phyloP scores from a whole-genome alignment of 805 yeast genomes.

The Myxozyma nipponensis region DNA sequence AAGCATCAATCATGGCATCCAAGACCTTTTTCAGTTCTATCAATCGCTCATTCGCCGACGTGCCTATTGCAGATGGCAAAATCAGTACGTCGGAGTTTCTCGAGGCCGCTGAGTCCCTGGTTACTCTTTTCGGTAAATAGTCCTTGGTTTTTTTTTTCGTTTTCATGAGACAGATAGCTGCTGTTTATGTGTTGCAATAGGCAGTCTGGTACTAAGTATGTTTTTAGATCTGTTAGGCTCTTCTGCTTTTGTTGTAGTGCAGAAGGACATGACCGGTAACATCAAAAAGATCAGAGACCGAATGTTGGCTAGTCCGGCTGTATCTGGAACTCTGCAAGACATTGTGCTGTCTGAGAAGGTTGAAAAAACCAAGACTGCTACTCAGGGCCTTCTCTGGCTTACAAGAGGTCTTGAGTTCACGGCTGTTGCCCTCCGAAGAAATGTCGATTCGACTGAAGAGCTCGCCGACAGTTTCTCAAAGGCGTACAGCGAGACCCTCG shows the following conservation, averaged over 20 bases:
- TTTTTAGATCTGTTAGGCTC: conserved; percentile 70
- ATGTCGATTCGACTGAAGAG: conserved; percentile 61
- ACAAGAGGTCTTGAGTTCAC: conserved; percentile 82
- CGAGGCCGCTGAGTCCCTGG: conserved; percentile 79
- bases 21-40: conserved; percentile 65
- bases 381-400: conserved; percentile 88
- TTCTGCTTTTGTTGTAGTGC: conserved; percentile 79
- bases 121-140: conserved; percentile 65
- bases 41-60: conserved; percentile 71
- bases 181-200: too few relatives aligned
- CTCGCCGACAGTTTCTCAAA: conserved; percentile 74
- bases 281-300: conserved; percentile 68
- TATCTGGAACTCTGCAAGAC: conserved; percentile 68
- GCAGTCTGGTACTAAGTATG: too few relatives aligned
- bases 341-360: conserved; percentile 68
- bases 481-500: conserved; percentile 76
- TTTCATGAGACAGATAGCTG: background rate
- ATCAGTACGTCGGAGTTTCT: conserved; percentile 71
- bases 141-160: background rate
- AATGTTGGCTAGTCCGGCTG: conserved; percentile 59
- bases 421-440: conserved; percentile 82
- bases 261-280: conserved; percentile 84
- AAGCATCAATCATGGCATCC: background rate
- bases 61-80: conserved; percentile 58
- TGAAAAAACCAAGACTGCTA: conserved; percentile 65